Evolutionary conservation across 306 rosid genomes (phyloP).

Genomic region (Begonia peltatifolia): DNA sequence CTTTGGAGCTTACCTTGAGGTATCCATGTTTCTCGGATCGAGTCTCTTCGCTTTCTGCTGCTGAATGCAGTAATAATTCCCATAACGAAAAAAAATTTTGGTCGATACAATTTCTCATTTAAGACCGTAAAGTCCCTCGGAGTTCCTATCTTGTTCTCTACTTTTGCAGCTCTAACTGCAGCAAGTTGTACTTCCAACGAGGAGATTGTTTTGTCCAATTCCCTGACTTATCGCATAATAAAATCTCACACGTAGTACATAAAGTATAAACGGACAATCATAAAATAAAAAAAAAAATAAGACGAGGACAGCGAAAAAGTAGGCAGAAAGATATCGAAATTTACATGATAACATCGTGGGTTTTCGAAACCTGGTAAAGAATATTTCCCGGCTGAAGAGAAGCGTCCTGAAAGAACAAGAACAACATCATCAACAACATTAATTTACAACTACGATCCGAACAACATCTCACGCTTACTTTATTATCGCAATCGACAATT

Average conservation of each 20-base stretch:
- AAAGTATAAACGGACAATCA: background rate
- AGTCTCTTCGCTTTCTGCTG: constrained; percentile 48
- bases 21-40: constrained; percentile 55
- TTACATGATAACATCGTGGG: constrained; percentile 43
- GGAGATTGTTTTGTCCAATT: constrained; percentile 42
- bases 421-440: constrained; percentile 5
- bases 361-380: constrained; percentile 36
- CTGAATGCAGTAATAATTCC: constrained; percentile 50
- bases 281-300: background rate
- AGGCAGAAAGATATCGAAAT: constrained; percentile 4
- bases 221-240: constrained; percentile 18
- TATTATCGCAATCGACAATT: constrained; percentile 26
- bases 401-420: constrained; percentile 20
- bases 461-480: constrained; percentile 20
- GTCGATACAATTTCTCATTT: constrained; percentile 22
- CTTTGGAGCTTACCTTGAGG: constrained; percentile 24
- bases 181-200: constrained; percentile 50
- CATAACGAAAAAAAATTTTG: constrained; percentile 45
- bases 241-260: background rate
- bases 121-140: constrained; percentile 16
- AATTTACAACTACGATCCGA: too few relatives aligned
- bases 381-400: constrained; percentile 30
- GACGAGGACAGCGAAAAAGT: background rate
- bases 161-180: constrained; percentile 37
- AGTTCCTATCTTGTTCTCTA: constrained; percentile 21